Evolutionary conservation across 1,284 basidiomycete species (phyloP).

Genomic region (Ceratobasidium sp.): DNA sequence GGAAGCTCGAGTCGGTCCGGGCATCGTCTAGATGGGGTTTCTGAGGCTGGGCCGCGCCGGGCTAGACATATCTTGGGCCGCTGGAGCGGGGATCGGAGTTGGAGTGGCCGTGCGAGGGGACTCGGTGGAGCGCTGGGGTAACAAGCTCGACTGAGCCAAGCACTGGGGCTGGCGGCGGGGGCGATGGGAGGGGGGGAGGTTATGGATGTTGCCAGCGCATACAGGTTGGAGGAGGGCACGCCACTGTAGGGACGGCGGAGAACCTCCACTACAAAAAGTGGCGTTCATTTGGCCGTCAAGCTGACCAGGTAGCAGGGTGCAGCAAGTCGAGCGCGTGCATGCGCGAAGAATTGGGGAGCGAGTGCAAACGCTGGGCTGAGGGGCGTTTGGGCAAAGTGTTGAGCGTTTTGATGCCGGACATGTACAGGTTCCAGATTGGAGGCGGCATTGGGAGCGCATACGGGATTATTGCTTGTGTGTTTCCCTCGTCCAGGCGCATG

Average conservation of each 20-base stretch:
- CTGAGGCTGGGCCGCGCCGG: not conserved
- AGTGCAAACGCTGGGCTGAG: slow-evolving; percentile 30
- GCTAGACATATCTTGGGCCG: not conserved
- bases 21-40: slow-evolving; percentile 11
- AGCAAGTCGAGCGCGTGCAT: slow-evolving; percentile 40
- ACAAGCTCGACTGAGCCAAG: slow-evolving; percentile 3
- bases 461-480: slow-evolving; percentile 32
- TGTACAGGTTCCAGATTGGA: slow-evolving; percentile 37
- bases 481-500: slow-evolving; percentile 19
- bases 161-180: not conserved
- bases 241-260: too few species aligned
- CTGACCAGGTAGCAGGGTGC: slow-evolving; percentile 36
- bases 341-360: slow-evolving; percentile 39
- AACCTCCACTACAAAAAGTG: too few species aligned
- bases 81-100: slow-evolving; percentile 3
- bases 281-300: slow-evolving; percentile 23
- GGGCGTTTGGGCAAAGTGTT: slow-evolving; percentile 30
- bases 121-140: slow-evolving; percentile 9
- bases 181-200: slow-evolving; percentile 1
- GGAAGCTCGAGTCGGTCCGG: too few species aligned
- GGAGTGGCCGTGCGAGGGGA: slow-evolving; percentile 12
- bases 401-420: slow-evolving; percentile 38
- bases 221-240: too few species aligned
- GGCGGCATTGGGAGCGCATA: slow-evolving; percentile 44
- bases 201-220: too few species aligned